Evolutionary conservation across 441 rosid genomes (phyloP).

Genomic region (Macaranga tanarius): DNA sequence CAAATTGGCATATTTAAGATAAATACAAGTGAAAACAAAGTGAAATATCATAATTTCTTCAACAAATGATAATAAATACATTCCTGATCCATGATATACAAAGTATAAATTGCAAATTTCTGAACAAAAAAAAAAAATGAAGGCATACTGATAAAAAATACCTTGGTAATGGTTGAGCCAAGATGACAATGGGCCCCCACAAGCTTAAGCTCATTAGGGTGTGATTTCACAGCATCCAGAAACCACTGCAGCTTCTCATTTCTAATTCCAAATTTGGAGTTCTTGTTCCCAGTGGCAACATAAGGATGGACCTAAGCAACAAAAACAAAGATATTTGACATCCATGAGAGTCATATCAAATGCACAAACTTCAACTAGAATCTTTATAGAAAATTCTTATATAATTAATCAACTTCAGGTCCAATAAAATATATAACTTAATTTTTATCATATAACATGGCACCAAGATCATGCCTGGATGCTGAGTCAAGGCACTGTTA

Average conservation of each 20-base stretch:
- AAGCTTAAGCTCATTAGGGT: slow-evolving; percentile 86
- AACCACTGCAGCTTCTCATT: slow-evolving; percentile 99
- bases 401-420: background rate
- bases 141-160: slow-evolving; percentile 20
- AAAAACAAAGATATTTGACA: background rate
- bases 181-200: slow-evolving; percentile 98
- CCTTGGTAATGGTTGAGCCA: slow-evolving; percentile 98
- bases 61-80: background rate
- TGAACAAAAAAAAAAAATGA: slow-evolving; percentile 4
- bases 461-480: background rate
- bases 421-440: background rate
- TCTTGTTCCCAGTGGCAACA: slow-evolving; percentile 98
- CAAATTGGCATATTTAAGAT: background rate
- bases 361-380: background rate
- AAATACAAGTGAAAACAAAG: background rate
- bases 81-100: background rate
- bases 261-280: slow-evolving; percentile 97
- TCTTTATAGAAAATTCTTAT: background rate
- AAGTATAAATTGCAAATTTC: background rate
- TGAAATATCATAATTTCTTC: background rate
- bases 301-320: slow-evolving; percentile 82
- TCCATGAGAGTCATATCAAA: slow-evolving; percentile 5
- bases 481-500: background rate
- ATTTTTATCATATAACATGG: background rate
- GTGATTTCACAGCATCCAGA: slow-evolving; percentile 89